Evolutionary conservation across 257 asterid species (phyloP).

Genomic region (Fraxinus quadrangulata): DNA sequence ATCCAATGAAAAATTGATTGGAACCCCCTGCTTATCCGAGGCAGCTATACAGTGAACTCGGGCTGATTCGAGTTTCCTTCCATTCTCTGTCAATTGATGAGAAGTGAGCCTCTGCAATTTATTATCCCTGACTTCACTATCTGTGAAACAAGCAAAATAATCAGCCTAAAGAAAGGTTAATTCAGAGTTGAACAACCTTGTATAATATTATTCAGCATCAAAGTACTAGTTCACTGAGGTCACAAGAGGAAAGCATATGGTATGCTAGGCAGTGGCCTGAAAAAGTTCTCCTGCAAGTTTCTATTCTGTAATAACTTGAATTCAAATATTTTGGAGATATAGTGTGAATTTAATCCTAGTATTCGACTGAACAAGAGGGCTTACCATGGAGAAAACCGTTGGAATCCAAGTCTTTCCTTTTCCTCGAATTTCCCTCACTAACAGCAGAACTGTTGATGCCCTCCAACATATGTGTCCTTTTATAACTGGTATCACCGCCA

Average conservation of each 20-base stretch:
- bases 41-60: constrained; percentile 37
- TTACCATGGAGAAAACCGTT: constrained; percentile 45
- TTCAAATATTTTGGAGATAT: background rate
- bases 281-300: background rate
- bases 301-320: background rate
- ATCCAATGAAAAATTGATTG: constrained; percentile 32
- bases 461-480: constrained; percentile 6
- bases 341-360: constrained; percentile 4
- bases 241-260: constrained; percentile 19
- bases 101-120: constrained; percentile 50
- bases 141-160: constrained; percentile 51
- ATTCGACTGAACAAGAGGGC: constrained; percentile 20
- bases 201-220: constrained; percentile 14
- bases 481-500: constrained; percentile 18
- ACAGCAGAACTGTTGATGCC: constrained; percentile 22
- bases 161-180: constrained; percentile 35
- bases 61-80: constrained; percentile 46
- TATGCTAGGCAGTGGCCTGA: background rate
- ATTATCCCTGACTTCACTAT: constrained; percentile 57
- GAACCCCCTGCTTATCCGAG: constrained; percentile 35
- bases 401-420: constrained; percentile 35
- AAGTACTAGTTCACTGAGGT: constrained; percentile 3
- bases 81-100: constrained; percentile 51
- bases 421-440: constrained; percentile 32
- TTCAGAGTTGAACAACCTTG: constrained; percentile 21